Base-by-base conservation (phyloP, 495 filamentous ascomycete genomes). In the Mycothermus thermophilus region DNA sequence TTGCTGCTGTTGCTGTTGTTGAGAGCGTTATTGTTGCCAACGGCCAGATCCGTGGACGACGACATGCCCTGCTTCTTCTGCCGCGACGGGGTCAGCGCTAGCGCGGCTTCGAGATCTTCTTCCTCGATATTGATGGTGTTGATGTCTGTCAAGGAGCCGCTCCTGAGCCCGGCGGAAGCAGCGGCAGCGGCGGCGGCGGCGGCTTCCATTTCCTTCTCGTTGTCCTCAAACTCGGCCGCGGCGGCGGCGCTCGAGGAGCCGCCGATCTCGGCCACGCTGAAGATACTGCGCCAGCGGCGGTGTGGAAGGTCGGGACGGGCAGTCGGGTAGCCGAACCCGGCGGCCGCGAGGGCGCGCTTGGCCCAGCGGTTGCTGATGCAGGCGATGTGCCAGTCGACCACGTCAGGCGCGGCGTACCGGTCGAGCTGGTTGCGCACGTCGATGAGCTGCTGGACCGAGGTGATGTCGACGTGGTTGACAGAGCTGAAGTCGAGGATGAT, bases 401-500 rank as follows among this genome's bases (percentile, higher is more conserved):
- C 64, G 8, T 86, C 79, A 0, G 90, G 90, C 0, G 79, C 58
- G 11, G 83, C 72, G 53, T 94, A 93, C 10, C 77, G 71, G 56
- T 96, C 90, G 14, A 97, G 75, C 53, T 96, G 92, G 57, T 96
- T 97, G 54, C 90, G 86, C 2, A 97, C 84, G 47, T 97, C 90
- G 57, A 97, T 93, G 25, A 97, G 64, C 55, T 90, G 80, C 62
- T 97, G 90, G 2, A 95, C 72, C 0, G 85, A 93, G 1, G 90
- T 95, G 36, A 93, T 74, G 46, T 97, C 90, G 32, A 95, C 83
- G 46, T 95, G 87, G 60, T 97, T 95, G 47, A 97, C 90, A 0
- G 83, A 86, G 25, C 78, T 82, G 58, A 97, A 92, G 53, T 97
- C 90, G 13, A 97, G 75, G 37, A 97, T 93, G 49, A 97, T 67